A percentile compares a stretch with the other conserved stretches of the same genome.
Evolutionary conservation across 1,284 basidiomycete genomes (phyloP).

Genomic region (Ustilago hordei): DNA sequence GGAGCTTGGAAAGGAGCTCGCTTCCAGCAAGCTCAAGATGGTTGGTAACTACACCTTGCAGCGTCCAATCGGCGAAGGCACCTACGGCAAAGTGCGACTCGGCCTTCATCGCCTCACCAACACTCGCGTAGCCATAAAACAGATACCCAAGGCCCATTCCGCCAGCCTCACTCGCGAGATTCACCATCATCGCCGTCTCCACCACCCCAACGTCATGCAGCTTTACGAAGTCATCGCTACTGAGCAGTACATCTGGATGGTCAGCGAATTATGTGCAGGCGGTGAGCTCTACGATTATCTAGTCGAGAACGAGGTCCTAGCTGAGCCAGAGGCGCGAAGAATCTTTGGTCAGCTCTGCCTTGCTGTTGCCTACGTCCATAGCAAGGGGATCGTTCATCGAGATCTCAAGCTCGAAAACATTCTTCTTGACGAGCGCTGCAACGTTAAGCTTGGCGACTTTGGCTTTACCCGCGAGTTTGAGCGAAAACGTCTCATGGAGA

Average conservation of each 20-base stretch:
- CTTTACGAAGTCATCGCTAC: conserved; percentile 98
- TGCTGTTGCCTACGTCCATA: conserved; percentile 71
- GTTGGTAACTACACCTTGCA: conserved; percentile 96
- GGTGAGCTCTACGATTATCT: conserved; percentile 75
- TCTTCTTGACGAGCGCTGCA: conserved; percentile 70
- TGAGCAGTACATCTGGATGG: conserved; percentile 93
- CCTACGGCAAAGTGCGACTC: conserved; percentile 88
- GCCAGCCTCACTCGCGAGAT: conserved; percentile 90
- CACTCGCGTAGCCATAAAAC: conserved; percentile 84
- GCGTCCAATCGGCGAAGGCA: conserved; percentile 94
- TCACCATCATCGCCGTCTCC: conserved; percentile 95
- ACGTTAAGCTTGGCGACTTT: conserved; percentile 83
- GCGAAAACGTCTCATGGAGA: conserved; percentile 84
- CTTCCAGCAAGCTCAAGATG: conserved; percentile 86
- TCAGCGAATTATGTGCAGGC: conserved; percentile 94
- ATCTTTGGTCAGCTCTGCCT: conserved; percentile 71
- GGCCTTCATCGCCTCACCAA: conserved; percentile 88
- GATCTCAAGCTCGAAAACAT: conserved; percentile 74
- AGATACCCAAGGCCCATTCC: conserved; percentile 87
- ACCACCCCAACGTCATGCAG: conserved; percentile 93
- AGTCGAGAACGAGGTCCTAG: conserved; percentile 69
- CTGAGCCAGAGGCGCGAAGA: conserved; percentile 66
- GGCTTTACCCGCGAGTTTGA: conserved; percentile 97
- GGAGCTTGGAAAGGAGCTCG: conserved; percentile 93
- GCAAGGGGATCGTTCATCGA: conserved; percentile 71